These are phyloP conservation scores for Prunus mume DNA, from an alignment of 306 rosid genomes.

Conservation along the genomic window DNA sequence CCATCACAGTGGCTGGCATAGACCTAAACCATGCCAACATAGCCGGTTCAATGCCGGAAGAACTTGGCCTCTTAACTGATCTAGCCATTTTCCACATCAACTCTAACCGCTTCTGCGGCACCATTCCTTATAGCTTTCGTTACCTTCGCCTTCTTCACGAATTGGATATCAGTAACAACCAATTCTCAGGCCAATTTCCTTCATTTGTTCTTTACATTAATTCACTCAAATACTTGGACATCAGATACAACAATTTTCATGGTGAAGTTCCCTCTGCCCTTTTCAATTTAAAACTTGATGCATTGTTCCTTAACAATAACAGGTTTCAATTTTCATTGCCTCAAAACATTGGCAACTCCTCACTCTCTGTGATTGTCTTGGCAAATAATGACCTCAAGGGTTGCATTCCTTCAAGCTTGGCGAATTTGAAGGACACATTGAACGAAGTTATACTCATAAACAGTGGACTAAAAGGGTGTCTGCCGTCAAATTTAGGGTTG, in stretches of 20 bases:
- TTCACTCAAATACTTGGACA: constrained; percentile 55
- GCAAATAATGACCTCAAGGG: constrained; percentile 64
- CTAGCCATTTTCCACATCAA: constrained; percentile 72
- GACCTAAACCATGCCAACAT: constrained; percentile 77
- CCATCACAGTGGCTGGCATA: constrained; percentile 73
- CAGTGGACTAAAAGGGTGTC: constrained; percentile 70
- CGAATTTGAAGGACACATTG: constrained; percentile 55
- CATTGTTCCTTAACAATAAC: constrained; percentile 74
- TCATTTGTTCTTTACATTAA: constrained; percentile 39
- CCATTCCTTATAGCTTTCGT: constrained; percentile 44
- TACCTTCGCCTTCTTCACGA: constrained; percentile 52
- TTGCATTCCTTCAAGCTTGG: constrained; percentile 61
- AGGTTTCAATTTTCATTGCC: constrained; percentile 56
- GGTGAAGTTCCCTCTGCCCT: constrained; percentile 58
- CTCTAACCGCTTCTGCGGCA: constrained; percentile 72
- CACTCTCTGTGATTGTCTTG: constrained; percentile 67
- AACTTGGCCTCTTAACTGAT: constrained; percentile 75
- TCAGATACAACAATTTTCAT: constrained; percentile 56
- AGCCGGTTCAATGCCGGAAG: constrained; percentile 60
- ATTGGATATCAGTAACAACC: constrained; percentile 75
- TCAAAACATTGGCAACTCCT: constrained; percentile 45
- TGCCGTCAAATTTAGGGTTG: constrained; percentile 54
- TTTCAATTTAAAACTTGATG: constrained; percentile 68
- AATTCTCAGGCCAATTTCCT: constrained; percentile 67
- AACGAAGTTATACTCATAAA: constrained; percentile 57